These are phyloP conservation scores for Xylariaceae sp. DNA, from an alignment of 2,329 filamentous ascomycete genomes.

Conservation along the genomic window DNA sequence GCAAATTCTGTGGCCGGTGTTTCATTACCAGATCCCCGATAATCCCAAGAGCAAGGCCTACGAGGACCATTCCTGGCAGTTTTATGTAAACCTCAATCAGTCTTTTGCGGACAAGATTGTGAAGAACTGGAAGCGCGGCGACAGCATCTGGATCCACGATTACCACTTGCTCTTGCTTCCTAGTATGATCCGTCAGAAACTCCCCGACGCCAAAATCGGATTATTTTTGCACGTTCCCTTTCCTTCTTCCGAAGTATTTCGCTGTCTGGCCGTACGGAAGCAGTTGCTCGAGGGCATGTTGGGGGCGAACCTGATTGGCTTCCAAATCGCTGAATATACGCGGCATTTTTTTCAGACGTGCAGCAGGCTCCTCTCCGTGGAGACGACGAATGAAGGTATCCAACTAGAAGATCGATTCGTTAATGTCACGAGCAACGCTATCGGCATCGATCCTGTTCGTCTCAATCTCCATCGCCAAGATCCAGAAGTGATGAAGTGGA, in stretches of 20 bases:
- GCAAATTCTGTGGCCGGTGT: conserved; percentile 94
- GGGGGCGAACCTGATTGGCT: conserved; percentile 86
- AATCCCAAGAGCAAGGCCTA: conserved; percentile 98
- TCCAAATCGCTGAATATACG: conserved; percentile 90
- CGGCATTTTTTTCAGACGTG: conserved; percentile 95
- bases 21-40: conserved; percentile 97
- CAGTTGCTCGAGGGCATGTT: conserved; percentile 89
- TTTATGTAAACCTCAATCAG: conserved; percentile 88
- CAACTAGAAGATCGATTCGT: conserved; percentile 92
- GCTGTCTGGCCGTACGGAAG: conserved; percentile 81
- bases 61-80: conserved; percentile 93
- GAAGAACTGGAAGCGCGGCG: conserved; percentile 87
- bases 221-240: conserved; percentile 96
- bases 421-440: conserved; percentile 78
- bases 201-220: conserved; percentile 90
- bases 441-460: conserved; percentile 82
- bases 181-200: conserved; percentile 80
- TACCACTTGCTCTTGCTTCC: conserved; percentile 91
- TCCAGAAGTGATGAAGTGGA: conserved; percentile 71
- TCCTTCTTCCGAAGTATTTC: conserved; percentile 92
- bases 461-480: conserved; percentile 68
- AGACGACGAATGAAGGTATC: conserved; percentile 81
- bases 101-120: conserved; percentile 88
- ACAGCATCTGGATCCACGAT: conserved; percentile 92
- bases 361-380: conserved; percentile 83